phyloP scores from a whole-genome alignment of 2,329 filamentous ascomycete species.

The Trichothecium roseum region DNA sequence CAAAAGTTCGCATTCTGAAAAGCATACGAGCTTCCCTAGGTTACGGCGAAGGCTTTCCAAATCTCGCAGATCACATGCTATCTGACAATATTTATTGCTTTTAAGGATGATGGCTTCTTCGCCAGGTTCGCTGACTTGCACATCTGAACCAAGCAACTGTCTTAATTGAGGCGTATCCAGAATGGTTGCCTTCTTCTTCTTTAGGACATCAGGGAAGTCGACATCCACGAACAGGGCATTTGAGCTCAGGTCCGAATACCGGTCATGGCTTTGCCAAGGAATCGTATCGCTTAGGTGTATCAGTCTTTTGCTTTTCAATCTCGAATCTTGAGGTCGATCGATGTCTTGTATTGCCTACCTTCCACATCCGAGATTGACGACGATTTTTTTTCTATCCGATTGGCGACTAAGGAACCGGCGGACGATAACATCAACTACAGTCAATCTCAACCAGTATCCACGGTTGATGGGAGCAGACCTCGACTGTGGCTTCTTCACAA shows the following conservation, averaged over 20 bases:
- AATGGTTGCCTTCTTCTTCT: conserved; percentile 61
- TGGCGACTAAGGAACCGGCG: conserved; percentile 55
- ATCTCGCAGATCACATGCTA: conserved; percentile 73
- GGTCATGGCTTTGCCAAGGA: conserved; percentile 70
- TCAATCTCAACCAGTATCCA: conserved; percentile 79
- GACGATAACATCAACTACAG: conserved; percentile 67
- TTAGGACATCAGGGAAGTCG: conserved; percentile 73
- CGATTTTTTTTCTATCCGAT: conserved; percentile 51
- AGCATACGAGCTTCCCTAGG: conserved; percentile 47
- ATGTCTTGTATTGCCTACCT: conserved; percentile 57
- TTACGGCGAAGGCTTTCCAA: conserved; percentile 48
- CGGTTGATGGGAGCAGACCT: conserved; percentile 84
- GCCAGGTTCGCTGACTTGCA: conserved; percentile 23
- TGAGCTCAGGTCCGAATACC: conserved; percentile 48
- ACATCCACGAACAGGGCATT: conserved; percentile 68
- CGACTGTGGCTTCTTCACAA: conserved; percentile 74
- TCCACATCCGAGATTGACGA: conserved; percentile 82
- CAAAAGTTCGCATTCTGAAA: conserved; percentile 52
- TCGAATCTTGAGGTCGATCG: no score
- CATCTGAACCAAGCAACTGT: conserved; percentile 19
- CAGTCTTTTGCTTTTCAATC: no score
- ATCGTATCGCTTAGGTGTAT: conserved; percentile 67
- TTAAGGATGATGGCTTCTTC: conserved; percentile 43
- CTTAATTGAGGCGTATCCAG: conserved; percentile 48
- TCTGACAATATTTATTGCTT: conserved; percentile 63